Evolutionary conservation across 352 stramenopile species (phyloP).

Genomic region (Phytophthora pistaciae): DNA sequence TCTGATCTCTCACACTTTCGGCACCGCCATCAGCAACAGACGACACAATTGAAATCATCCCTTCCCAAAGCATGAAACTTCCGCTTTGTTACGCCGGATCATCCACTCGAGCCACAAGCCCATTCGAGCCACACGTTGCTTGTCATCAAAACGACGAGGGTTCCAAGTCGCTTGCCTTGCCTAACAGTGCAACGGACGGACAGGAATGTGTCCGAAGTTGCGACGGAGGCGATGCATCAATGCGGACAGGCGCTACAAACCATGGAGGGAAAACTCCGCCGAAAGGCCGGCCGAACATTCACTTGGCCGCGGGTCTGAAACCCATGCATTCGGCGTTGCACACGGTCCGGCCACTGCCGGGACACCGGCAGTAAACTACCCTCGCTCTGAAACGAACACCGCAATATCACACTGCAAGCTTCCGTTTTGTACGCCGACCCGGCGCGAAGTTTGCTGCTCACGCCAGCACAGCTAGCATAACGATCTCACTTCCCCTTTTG

Average conservation of each 20-base stretch:
- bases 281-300: neutral
- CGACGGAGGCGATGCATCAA: too few species aligned
- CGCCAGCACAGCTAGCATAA: neutral
- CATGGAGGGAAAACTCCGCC: neutral
- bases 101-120: too few species aligned
- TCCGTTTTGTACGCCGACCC: neutral
- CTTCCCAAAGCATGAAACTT: neutral
- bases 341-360: neutral
- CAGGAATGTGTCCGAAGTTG: too few species aligned
- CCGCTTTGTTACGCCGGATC: too few species aligned
- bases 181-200: too few species aligned
- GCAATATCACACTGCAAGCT: neutral
- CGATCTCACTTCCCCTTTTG: constrained; percentile 24
- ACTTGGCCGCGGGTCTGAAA: constrained; percentile 14
- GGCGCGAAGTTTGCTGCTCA: neutral
- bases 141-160: too few species aligned
- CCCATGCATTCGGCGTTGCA: constrained; percentile 11
- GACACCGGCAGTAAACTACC: constrained; percentile 6
- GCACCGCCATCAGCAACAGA: too few species aligned
- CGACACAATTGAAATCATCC: too few species aligned
- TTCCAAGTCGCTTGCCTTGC: too few species aligned
- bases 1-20: neutral
- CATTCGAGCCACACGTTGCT: neutral
- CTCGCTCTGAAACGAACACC: constrained; percentile 26
- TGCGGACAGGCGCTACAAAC: neutral